Evolutionary conservation across 495 filamentous ascomycete species (phyloP).

Genomic region (Choiromyces venosus): DNA sequence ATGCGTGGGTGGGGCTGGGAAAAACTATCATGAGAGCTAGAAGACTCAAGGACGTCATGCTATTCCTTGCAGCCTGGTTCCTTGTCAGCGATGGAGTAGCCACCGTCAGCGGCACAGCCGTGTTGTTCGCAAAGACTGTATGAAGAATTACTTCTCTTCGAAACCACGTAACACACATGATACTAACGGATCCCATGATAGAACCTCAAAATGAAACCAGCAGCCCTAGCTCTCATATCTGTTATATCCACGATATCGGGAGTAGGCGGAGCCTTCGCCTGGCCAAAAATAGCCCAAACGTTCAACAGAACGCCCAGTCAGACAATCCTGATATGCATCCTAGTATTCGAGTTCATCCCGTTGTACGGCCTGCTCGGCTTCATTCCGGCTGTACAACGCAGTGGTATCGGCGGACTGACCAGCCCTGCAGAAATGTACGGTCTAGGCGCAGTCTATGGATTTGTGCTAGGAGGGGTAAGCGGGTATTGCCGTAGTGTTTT

Average conservation of each 20-base stretch:
- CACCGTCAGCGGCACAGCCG: conserved; percentile 88
- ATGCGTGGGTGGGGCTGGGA: conserved; percentile 79
- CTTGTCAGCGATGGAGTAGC: conserved; percentile 89
- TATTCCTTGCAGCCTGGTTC: conserved; percentile 92
- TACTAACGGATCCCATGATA: conserved; percentile 25
- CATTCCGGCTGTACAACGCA: conserved; percentile 67
- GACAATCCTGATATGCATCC: conserved; percentile 85
- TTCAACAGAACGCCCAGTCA: conserved; percentile 48
- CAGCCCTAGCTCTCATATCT: conserved; percentile 85
- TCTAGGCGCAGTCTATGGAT: conserved; percentile 80
- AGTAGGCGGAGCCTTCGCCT: conserved; percentile 81
- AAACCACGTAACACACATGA: conserved; percentile 7
- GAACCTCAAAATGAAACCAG: conserved; percentile 77
- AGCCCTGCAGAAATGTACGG: conserved; percentile 97
- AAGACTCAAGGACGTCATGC: conserved; percentile 71
- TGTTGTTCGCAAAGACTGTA: conserved; percentile 88
- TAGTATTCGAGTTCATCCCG: conserved; percentile 85
- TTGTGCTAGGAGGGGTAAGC: conserved; percentile 88
- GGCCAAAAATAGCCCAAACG: conserved; percentile 64
- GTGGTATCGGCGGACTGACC: conserved; percentile 77
- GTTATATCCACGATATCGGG: conserved; percentile 80
- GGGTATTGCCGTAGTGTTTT: conserved; percentile 90
- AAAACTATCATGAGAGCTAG: conserved; percentile 73
- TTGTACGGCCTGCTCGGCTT: conserved; percentile 88
- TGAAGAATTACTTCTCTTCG: conserved; percentile 19